Evolutionary conservation across 805 yeast species (phyloP), one percentile per base, ranked within the genome.

Genomic region (Candida ortonii): DNA sequence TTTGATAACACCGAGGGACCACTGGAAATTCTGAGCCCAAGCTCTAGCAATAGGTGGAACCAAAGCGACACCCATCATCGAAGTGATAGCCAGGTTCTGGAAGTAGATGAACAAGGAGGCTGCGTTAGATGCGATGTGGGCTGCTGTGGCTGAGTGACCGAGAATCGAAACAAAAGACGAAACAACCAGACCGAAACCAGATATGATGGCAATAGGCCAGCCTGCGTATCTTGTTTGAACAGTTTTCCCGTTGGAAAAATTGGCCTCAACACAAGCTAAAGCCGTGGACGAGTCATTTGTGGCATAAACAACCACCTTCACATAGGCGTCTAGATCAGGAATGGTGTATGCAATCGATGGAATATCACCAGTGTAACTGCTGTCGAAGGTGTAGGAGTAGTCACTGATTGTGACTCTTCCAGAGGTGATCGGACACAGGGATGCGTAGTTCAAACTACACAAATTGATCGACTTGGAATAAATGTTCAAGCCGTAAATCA

Each of bases 21-120:
- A 90, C 61, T 78, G 80, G 68, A 93, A 93, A 65, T 90, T 93
- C 62, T 90, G 96, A 20, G 94, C 80, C 98, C 98, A 90, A 3
- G 97, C 89, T 3, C 95, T 87, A 5, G 97, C 97, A 48, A 93
- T 89, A 3, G 98, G 98, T 2, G 98, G 98, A 14, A 87, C 84
- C 41, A 76, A 68, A 14, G 86, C 75, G 19, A 90, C 97, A 37
- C 94, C 96, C 88, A 88, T 82, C 96, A 93, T 89, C 12, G 95
- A 76, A 13, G 90, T 82, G 40, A 90, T 79, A 14, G 97, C 96
- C 49, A 93, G 70, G 38, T 84, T 78, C 67, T 93, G 99, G 75
- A 90, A 93, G 62, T 93, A 93, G 35, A 88, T 78, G 62, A 93
- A 93, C 42, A 93, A 68, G 1, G 97, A 85, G 55, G 90, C 81